phyloP scores from a whole-genome alignment of 805 yeast genomes.

The Clavispora carvajalis region DNA sequence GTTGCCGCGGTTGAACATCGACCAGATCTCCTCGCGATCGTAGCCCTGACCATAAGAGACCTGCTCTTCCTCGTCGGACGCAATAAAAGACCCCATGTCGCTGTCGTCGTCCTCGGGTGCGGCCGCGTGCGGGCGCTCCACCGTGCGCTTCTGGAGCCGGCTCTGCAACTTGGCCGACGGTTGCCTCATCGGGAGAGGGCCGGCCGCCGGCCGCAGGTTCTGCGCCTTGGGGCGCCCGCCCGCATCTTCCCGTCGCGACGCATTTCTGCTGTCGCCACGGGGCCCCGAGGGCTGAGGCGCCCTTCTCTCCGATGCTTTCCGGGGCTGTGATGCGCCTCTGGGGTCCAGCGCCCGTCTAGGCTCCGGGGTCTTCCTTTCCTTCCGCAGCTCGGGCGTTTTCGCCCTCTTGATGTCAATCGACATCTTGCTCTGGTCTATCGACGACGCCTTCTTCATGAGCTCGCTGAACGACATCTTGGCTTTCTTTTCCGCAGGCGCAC shows the following conservation, averaged over 20 bases:
- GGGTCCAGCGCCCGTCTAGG: neutral
- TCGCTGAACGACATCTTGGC: constrained; percentile 56
- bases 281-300: neutral
- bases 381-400: constrained; percentile 26
- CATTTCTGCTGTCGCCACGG: neutral
- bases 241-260: neutral
- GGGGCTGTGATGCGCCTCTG: no score
- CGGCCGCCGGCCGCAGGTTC: neutral
- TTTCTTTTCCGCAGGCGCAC: constrained; percentile 6
- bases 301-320: neutral
- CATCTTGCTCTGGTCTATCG: constrained; percentile 45
- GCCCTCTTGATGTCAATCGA: constrained; percentile 35
- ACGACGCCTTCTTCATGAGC: constrained; percentile 63
- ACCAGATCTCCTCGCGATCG: constrained; percentile 87
- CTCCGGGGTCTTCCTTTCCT: neutral
- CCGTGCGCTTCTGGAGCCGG: constrained; percentile 14
- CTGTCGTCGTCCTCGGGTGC: constrained; percentile 40
- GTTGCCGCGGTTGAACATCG: constrained; percentile 66
- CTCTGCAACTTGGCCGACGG: constrained; percentile 51
- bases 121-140: neutral
- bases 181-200: constrained; percentile 44
- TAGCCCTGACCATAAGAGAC: constrained; percentile 42
- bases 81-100: constrained; percentile 53
- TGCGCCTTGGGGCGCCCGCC: constrained; percentile 19
- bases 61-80: constrained; percentile 29